Conservation (phyloP, 2,329 filamentous ascomycete genomes). For the Cladobotryum mycophilum region DNA sequence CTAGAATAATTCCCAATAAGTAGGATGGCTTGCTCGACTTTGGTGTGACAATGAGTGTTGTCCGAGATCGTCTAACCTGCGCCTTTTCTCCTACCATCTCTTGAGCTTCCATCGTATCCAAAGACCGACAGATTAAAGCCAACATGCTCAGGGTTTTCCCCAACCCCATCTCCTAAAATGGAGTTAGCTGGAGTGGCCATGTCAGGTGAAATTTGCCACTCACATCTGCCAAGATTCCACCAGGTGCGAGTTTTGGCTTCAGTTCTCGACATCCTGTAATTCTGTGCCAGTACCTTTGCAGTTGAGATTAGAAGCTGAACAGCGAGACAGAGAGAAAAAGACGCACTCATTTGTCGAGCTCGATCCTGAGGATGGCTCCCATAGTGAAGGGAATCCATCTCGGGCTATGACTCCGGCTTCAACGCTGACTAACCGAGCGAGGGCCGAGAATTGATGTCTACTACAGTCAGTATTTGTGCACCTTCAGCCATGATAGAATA, state of each 20-base stretch:
- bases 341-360: too few species aligned
- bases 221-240: background rate
- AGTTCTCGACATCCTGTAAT: background rate
- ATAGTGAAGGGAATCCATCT: too few species aligned
- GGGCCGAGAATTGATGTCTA: too few species aligned
- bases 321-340: background rate
- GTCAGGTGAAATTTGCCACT: background rate
- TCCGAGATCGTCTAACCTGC: constrained; percentile 18
- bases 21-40: constrained; percentile 3
- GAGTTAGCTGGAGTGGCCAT: background rate
- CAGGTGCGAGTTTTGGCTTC: background rate
- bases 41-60: constrained; percentile 14
- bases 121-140: constrained; percentile 20
- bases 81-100: background rate
- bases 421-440: too few species aligned
- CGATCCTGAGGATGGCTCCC: too few species aligned
- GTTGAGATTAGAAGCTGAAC: background rate
- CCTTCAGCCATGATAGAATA: too few species aligned
- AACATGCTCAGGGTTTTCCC: constrained; percentile 27
- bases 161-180: constrained; percentile 28
- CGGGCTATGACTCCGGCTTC: too few species aligned
- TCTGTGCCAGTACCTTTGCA: background rate
- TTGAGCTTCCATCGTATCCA: constrained; percentile 17
- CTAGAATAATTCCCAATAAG: background rate
- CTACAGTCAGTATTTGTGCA: too few species aligned